Evolutionary conservation across 2,329 filamentous ascomycete species (phyloP).

Genomic region (Trichoderma sp.): DNA sequence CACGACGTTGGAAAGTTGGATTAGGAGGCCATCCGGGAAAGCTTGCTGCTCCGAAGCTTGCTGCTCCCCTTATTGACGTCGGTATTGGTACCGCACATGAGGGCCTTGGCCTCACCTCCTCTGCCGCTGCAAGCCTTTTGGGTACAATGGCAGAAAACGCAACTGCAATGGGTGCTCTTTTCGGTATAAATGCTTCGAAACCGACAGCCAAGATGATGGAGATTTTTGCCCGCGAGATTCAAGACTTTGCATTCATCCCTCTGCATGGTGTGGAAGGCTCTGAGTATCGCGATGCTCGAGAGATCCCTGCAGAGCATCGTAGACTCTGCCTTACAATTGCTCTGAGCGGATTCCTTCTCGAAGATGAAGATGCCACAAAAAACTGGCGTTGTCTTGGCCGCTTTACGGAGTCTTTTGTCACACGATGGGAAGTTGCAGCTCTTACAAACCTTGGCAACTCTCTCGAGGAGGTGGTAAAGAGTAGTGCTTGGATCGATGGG

Average conservation of each 20-base stretch:
- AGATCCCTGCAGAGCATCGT: slow-evolving; percentile 56
- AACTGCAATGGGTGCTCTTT: slow-evolving; percentile 77
- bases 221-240: slow-evolving; percentile 78
- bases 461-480: slow-evolving; percentile 73
- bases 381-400: slow-evolving; percentile 76
- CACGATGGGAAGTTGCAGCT: slow-evolving; percentile 79
- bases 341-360: slow-evolving; percentile 76
- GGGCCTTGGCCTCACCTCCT: slow-evolving; percentile 70
- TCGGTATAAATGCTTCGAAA: slow-evolving; percentile 84
- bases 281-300: slow-evolving; percentile 48
- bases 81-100: slow-evolving; percentile 78
- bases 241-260: slow-evolving; percentile 84
- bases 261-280: slow-evolving; percentile 50
- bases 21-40: slow-evolving; percentile 49
- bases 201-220: slow-evolving; percentile 88
- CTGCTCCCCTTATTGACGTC: slow-evolving; percentile 71
- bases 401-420: slow-evolving; percentile 73
- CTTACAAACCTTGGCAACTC: slow-evolving; percentile 74
- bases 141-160: slow-evolving; percentile 77
- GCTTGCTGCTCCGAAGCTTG: slow-evolving; percentile 74
- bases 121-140: slow-evolving; percentile 72
- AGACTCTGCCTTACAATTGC: slow-evolving; percentile 79
- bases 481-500: slow-evolving; percentile 74
- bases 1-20: slow-evolving; percentile 71
- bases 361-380: slow-evolving; percentile 63